Percentiles rank a stretch among this genome's conserved stretches.
Conservation (phyloP, 352 stramenopile genomes). For the Globisporangium takayamanum region DNA sequence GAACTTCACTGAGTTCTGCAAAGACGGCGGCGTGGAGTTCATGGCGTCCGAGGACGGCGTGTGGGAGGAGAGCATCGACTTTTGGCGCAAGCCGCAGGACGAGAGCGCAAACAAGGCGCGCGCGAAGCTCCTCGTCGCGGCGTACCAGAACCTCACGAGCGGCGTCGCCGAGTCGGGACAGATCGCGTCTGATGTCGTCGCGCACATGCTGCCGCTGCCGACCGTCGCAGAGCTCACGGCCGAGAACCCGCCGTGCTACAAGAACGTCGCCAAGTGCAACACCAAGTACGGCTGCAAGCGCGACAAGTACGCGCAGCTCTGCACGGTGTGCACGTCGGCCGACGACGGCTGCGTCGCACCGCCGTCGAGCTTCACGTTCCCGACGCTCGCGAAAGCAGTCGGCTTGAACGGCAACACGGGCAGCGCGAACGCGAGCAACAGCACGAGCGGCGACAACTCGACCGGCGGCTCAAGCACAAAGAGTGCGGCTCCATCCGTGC, state of each 20-base stretch:
- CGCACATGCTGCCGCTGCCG: conserved; percentile 49
- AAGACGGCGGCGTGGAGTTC: conserved; percentile 58
- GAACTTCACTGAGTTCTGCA: conserved; percentile 63
- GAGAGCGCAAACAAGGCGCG: conserved; percentile 43
- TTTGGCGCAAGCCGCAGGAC: conserved; percentile 66
- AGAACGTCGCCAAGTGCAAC: conserved; percentile 59
- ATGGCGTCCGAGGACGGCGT: conserved; percentile 25
- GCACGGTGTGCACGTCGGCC: conserved; percentile 46
- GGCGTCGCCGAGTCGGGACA: conserved; percentile 26
- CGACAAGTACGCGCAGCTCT: conserved; percentile 56
- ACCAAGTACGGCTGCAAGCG: conserved; percentile 43
- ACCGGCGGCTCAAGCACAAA: neutral
- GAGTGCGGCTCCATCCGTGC: neutral
- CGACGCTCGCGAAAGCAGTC: conserved; percentile 39
- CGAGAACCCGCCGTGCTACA: conserved; percentile 63
- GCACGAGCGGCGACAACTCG: neutral
- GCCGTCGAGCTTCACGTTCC: conserved; percentile 42
- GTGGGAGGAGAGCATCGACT: conserved; percentile 53
- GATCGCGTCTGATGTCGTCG: conserved; percentile 25
- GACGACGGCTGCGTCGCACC: conserved; percentile 33
- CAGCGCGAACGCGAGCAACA: conserved; percentile 17
- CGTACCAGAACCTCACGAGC: conserved; percentile 49
- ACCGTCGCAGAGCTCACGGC: conserved; percentile 32
- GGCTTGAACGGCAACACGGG: conserved; percentile 42
- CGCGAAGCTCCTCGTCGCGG: conserved; percentile 37